A percentile compares a stretch with the other conserved stretches of the same genome.
phyloP scores from a whole-genome alignment of 192 early-diverging fungal genomes.

The Linnemannia exigua region DNA sequence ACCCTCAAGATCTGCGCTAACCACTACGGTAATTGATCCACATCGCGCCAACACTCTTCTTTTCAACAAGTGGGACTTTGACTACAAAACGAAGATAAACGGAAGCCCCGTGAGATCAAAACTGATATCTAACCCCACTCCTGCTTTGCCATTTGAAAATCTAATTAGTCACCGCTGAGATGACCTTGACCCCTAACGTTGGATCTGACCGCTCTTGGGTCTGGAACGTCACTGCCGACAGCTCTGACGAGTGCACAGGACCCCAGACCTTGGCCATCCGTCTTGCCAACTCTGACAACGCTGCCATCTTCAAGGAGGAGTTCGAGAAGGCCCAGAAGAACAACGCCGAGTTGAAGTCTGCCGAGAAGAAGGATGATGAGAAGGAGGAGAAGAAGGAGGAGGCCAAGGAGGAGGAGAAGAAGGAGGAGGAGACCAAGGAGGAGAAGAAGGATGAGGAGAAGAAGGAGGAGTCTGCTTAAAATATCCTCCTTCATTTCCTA shows the following conservation, averaged over 20 bases:
- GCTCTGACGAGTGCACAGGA: conserved; percentile 85
- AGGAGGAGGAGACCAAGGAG: conserved; percentile 53
- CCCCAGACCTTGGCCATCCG: conserved; percentile 94
- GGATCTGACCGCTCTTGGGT: conserved; percentile 99
- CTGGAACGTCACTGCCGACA: conserved; percentile 91
- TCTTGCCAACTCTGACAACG: conserved; percentile 93
- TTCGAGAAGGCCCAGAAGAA: conserved; percentile 88
- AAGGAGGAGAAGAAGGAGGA: conserved; percentile 53
- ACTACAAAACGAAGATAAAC: background rate
- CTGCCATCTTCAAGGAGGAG: conserved; percentile 49
- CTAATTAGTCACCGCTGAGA: conserved; percentile 79
- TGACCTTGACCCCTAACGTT: conserved; percentile 94
- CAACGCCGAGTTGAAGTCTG: conserved; percentile 87
- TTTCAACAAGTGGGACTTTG: background rate
- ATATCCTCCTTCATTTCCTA: background rate
- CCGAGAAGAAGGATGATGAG: conserved; percentile 49
- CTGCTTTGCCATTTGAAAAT: background rate
- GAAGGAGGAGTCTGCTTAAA: conserved; percentile 55
- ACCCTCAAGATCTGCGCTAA: conserved; percentile 99
- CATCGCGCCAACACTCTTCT: background rate
- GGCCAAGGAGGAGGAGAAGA: conserved; percentile 50
- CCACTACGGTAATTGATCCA: conserved; percentile 77
- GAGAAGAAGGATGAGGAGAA: conserved; percentile 58
- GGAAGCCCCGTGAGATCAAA: background rate
- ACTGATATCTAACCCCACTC: background rate